Percentiles rank a stretch among this genome's conserved stretches.
Evolutionary conservation across 1,139 yeast genomes (phyloP).

Genomic region (Kodamaea sp.): DNA sequence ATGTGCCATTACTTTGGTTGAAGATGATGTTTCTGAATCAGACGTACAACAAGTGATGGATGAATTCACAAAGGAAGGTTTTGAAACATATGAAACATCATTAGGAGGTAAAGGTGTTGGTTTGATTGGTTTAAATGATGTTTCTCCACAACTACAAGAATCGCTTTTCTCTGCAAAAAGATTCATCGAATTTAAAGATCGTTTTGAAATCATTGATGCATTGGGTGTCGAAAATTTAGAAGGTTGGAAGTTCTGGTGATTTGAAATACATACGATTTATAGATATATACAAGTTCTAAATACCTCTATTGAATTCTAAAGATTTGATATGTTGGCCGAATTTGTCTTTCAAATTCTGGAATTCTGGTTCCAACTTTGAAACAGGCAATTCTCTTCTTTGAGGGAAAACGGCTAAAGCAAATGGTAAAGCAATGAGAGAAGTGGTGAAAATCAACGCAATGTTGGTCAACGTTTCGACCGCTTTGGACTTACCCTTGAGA

Average conservation of each 20-base stretch:
- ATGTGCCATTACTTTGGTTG: constrained; percentile 84
- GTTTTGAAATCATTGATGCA: constrained; percentile 46
- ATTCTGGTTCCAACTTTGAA: constrained; percentile 56
- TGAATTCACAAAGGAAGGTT: constrained; percentile 48
- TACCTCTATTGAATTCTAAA: constrained; percentile 91
- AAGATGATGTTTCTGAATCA: constrained; percentile 40
- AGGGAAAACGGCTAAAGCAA: constrained; percentile 94
- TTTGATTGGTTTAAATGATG: constrained; percentile 28
- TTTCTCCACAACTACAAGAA: constrained; percentile 10
- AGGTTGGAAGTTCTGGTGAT: constrained; percentile 63
- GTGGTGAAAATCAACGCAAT: constrained; percentile 83
- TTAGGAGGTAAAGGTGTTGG: constrained; percentile 93
- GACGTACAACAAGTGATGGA: constrained; percentile 30
- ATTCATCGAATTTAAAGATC: constrained; percentile 34
- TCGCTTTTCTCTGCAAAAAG: constrained; percentile 29
- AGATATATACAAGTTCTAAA: constrained; percentile 32
- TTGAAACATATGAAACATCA: constrained; percentile 74
- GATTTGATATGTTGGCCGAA: constrained; percentile 56
- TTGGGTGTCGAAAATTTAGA: constrained; percentile 40
- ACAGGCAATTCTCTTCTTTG: constrained; percentile 68
- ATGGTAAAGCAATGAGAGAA: constrained; percentile 83
- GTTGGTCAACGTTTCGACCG: constrained; percentile 66
- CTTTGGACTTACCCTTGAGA: constrained; percentile 62
- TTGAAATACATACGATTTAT: neutral
- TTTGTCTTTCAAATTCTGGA: constrained; percentile 57